A percentile compares a stretch with the other conserved stretches of the same genome.
phyloP scores from a whole-genome alignment of 192 early-diverging fungal species.

The Kappamyces sp. region DNA sequence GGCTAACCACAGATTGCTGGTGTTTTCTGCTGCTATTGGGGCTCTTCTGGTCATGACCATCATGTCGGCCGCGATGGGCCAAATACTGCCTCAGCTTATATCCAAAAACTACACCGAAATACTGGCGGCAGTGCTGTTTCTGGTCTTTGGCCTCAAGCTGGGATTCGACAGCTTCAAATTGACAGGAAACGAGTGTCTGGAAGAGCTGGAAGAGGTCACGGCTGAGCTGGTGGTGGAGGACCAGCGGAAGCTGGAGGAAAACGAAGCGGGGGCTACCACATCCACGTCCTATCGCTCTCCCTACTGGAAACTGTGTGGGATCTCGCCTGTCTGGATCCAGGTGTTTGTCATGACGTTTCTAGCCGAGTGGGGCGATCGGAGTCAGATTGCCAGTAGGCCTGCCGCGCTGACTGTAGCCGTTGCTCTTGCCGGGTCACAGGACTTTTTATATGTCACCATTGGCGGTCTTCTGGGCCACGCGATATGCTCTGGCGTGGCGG shows the following conservation, averaged over 20 bases:
- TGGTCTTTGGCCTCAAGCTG: constrained; percentile 91
- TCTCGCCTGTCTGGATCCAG: constrained; percentile 92
- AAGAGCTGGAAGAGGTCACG: constrained; percentile 90
- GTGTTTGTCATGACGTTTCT: constrained; percentile 94
- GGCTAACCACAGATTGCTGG: constrained; percentile 40
- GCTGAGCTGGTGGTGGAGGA: constrained; percentile 79
- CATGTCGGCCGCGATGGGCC: constrained; percentile 88
- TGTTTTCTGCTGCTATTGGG: constrained; percentile 83
- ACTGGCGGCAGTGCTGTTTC: constrained; percentile 76
- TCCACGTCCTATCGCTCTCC: constrained; percentile 10
- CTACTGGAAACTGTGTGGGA: constrained; percentile 29
- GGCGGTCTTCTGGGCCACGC: constrained; percentile 88
- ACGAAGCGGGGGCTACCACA: constrained; percentile 47
- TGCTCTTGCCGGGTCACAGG: constrained; percentile 90
- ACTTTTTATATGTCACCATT: constrained; percentile 83
- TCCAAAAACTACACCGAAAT: constrained; percentile 82
- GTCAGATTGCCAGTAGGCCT: constrained; percentile 75
- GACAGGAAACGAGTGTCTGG: constrained; percentile 77
- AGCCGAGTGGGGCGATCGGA: constrained; percentile 97
- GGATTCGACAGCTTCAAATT: constrained; percentile 75
- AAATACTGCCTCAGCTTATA: constrained; percentile 80
- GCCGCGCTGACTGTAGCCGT: constrained; percentile 47
- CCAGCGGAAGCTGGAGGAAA: constrained; percentile 47
- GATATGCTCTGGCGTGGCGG: constrained; percentile 86
- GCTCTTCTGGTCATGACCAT: constrained; percentile 93